Evolutionary conservation across 108 stramenopile genomes (phyloP).

Genomic region (Thalassiosira profunda): DNA sequence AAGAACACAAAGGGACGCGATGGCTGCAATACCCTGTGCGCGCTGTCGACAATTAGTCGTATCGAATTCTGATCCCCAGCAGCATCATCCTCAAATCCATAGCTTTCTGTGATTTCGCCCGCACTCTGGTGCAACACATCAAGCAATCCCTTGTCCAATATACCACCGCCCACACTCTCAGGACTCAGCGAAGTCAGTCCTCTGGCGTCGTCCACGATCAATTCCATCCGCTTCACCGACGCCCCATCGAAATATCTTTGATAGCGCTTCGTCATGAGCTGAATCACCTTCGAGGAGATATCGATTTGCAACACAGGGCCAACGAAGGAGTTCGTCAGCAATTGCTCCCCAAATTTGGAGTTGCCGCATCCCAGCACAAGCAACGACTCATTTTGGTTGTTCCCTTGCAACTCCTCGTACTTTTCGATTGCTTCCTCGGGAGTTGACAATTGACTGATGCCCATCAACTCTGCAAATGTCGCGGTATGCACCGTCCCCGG

Average conservation of each 20-base stretch:
- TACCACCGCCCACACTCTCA: conserved; percentile 59
- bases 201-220: conserved; percentile 72
- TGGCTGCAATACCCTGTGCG: conserved; percentile 71
- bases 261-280: conserved; percentile 65
- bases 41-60: conserved; percentile 58
- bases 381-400: conserved; percentile 53
- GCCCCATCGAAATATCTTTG: conserved; percentile 45
- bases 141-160: conserved; percentile 85
- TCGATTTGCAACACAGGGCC: conserved; percentile 71
- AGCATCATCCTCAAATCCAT: conserved; percentile 2
- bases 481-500: neutral
- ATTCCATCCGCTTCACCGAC: conserved; percentile 40
- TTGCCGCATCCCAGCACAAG: conserved; percentile 84
- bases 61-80: conserved; percentile 54
- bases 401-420: conserved; percentile 10
- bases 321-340: conserved; percentile 46
- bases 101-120: neutral
- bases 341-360: conserved; percentile 76
- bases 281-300: conserved; percentile 60
- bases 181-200: conserved; percentile 65
- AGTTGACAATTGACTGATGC: conserved; percentile 20
- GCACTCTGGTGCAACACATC: conserved; percentile 71
- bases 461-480: conserved; percentile 54
- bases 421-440: conserved; percentile 28
- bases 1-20: conserved; percentile 65